phyloP scores from a whole-genome alignment of 75 land plant genomes.

The Gnetum montanum region DNA sequence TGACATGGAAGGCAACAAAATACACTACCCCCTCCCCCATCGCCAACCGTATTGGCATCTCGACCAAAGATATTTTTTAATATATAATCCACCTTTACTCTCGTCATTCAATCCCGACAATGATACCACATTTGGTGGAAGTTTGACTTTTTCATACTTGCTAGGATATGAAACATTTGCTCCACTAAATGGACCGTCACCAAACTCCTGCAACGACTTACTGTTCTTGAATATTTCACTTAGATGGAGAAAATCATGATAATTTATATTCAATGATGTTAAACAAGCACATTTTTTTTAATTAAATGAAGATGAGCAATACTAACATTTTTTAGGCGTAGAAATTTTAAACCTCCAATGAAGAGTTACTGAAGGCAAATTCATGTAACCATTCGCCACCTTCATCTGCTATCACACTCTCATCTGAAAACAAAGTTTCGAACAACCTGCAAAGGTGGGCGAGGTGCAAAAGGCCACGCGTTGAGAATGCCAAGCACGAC shows the following conservation, averaged over 20 bases:
- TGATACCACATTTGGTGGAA: conserved; percentile 14
- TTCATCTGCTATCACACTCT: conserved; percentile 57
- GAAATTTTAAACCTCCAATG: conserved; percentile 63
- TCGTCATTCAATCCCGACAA: conserved; percentile 17
- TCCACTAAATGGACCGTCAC: conserved; percentile 13
- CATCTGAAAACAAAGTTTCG: conserved; percentile 62
- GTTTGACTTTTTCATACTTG: conserved; percentile 1
- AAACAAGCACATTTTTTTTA: conserved; percentile 24
- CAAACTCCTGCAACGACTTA: conserved; percentile 20
- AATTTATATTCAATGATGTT: conserved; percentile 23
- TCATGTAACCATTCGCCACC: conserved; percentile 84
- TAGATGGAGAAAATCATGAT: conserved; percentile 17
- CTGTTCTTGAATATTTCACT: conserved; percentile 1
- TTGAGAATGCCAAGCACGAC: too few species aligned
- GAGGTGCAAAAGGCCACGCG: too few species aligned
- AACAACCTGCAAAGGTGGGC: conserved; percentile 67
- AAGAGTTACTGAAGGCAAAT: conserved; percentile 52
- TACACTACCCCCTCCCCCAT: too few species aligned
- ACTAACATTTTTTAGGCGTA: conserved; percentile 56
- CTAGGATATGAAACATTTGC: not conserved
- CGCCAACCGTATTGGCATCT: too few species aligned
- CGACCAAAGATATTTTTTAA: too few species aligned
- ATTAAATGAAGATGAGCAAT: conserved; percentile 13
- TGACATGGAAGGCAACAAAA: too few species aligned
- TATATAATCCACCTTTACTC: conserved; percentile 10